Percentiles rank a stretch among this genome's conserved stretches.
Conservation (phyloP, 805 yeast genomes). For the Metschnikowia kofuensis region DNA sequence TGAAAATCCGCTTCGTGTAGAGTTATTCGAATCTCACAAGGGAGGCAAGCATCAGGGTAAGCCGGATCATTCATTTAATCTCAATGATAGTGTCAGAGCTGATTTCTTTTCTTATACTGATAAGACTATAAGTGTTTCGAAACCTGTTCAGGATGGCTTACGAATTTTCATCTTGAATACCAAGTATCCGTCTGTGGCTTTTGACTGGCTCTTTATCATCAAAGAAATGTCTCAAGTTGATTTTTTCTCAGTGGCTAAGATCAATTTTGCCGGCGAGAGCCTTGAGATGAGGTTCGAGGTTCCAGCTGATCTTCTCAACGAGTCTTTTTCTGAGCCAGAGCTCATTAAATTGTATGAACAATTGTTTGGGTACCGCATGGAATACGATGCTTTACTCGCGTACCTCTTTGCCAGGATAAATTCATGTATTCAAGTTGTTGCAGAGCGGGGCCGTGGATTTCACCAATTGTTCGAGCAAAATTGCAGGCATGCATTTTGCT, state of each 20-base stretch:
- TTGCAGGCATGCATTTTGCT: slow-evolving; percentile 46
- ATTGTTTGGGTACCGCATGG: slow-evolving; percentile 25
- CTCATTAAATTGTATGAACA: slow-evolving; percentile 11
- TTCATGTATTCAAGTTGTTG: neutral
- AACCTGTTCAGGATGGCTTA: slow-evolving; percentile 22
- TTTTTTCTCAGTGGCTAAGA: slow-evolving; percentile 24
- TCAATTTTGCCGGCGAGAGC: slow-evolving; percentile 47
- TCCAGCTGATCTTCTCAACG: slow-evolving; percentile 29
- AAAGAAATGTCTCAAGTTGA: slow-evolving; percentile 42
- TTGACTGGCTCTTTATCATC: slow-evolving; percentile 64
- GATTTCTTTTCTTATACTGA: slow-evolving; percentile 65
- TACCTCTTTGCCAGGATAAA: slow-evolving; percentile 37
- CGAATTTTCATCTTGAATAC: slow-evolving; percentile 54
- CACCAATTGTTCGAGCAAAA: slow-evolving; percentile 19
- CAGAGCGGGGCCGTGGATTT: neutral
- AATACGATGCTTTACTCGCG: slow-evolving; percentile 29
- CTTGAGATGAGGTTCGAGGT: slow-evolving; percentile 44
- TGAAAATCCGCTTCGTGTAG: slow-evolving; percentile 54
- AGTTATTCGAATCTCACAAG: slow-evolving; percentile 53
- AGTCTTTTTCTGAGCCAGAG: slow-evolving; percentile 8
- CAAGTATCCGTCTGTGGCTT: slow-evolving; percentile 50
- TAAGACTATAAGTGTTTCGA: slow-evolving; percentile 58
- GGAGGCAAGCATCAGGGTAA: slow-evolving; percentile 22
- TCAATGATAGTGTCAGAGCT: slow-evolving; percentile 29
- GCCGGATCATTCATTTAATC: slow-evolving; percentile 22